phyloP scores from a whole-genome alignment of 805 yeast species.

The Kockiozyma suomiensis region DNA sequence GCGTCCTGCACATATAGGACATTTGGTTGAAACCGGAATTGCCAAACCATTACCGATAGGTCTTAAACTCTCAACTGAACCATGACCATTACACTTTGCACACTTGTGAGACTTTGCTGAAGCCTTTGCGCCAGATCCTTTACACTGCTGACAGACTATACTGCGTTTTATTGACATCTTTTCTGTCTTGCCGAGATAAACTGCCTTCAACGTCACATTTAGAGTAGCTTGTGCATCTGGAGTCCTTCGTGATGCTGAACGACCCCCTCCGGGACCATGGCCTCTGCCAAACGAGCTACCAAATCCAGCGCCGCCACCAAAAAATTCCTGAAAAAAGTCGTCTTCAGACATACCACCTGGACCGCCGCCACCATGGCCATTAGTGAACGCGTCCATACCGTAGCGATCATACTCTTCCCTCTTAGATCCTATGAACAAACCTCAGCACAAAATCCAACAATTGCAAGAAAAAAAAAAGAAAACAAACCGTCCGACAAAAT shows the following conservation, averaged over 20 bases:
- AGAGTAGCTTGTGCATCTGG: constrained; percentile 70
- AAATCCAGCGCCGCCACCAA: constrained; percentile 35
- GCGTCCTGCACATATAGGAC: constrained; percentile 69
- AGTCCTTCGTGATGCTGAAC: constrained; percentile 47
- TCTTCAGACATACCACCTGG: constrained; percentile 43
- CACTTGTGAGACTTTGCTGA: constrained; percentile 61
- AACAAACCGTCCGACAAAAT: constrained; percentile 62
- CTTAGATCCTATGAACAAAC: constrained; percentile 29
- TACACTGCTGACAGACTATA: constrained; percentile 69
- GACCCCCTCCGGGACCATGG: constrained; percentile 28
- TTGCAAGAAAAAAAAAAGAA: no score
- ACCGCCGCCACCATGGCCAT: constrained; percentile 48
- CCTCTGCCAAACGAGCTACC: constrained; percentile 29
- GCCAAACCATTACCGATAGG: constrained; percentile 76
- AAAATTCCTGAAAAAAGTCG: constrained; percentile 75
- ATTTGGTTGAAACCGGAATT: constrained; percentile 61
- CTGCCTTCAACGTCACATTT: constrained; percentile 67
- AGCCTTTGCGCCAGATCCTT: constrained; percentile 61
- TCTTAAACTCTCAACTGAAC: constrained; percentile 59
- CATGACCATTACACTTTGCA: constrained; percentile 71
- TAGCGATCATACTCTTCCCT: constrained; percentile 45
- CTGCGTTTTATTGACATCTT: constrained; percentile 73
- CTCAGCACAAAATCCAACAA: no score
- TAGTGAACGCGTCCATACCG: constrained; percentile 38
- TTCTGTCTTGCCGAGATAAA: constrained; percentile 78